A percentile compares a stretch with the other conserved stretches of the same genome.
These are phyloP conservation scores for Myxozyma vanderwaltii DNA, from an alignment of 805 yeast species.

Conservation along the genomic window DNA sequence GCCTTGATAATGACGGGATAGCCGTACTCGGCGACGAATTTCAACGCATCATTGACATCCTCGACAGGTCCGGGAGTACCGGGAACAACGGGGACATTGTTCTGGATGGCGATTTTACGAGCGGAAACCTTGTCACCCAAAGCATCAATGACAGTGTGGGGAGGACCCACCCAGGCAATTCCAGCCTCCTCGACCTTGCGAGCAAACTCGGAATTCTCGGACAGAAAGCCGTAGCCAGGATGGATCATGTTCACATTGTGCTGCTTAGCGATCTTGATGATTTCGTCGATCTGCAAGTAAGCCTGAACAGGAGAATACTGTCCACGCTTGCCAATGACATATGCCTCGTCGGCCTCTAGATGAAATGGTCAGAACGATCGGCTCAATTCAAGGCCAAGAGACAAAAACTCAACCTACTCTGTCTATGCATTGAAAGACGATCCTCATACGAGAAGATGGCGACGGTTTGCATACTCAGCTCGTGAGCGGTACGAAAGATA, in stretches of 20 bases:
- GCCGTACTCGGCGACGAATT: slow-evolving; percentile 81
- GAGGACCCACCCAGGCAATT: slow-evolving; percentile 95
- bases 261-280: slow-evolving; percentile 77
- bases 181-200: slow-evolving; percentile 87
- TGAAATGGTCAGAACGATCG: neutral
- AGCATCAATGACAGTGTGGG: slow-evolving; percentile 80
- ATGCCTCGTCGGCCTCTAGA: slow-evolving; percentile 49
- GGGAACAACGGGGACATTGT: slow-evolving; percentile 90
- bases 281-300: slow-evolving; percentile 92
- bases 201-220: slow-evolving; percentile 93
- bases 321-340: slow-evolving; percentile 86
- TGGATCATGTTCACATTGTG: slow-evolving; percentile 84
- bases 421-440: slow-evolving; percentile 87
- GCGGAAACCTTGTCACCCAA: slow-evolving; percentile 98
- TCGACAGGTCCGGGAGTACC: slow-evolving; percentile 98
- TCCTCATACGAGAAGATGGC: slow-evolving; percentile 97
- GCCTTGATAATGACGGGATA: slow-evolving; percentile 97
- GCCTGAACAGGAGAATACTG: slow-evolving; percentile 95
- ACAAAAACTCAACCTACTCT: slow-evolving; percentile 55
- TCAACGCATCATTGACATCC: slow-evolving; percentile 70
- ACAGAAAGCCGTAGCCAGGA: slow-evolving; percentile 89
- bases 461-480: slow-evolving; percentile 93
- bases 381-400: neutral
- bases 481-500: slow-evolving; percentile 96
- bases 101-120: slow-evolving; percentile 76